Conservation (phyloP, 2,329 filamentous ascomycete species). For the Phaeosphaeriaceae sp. region DNA sequence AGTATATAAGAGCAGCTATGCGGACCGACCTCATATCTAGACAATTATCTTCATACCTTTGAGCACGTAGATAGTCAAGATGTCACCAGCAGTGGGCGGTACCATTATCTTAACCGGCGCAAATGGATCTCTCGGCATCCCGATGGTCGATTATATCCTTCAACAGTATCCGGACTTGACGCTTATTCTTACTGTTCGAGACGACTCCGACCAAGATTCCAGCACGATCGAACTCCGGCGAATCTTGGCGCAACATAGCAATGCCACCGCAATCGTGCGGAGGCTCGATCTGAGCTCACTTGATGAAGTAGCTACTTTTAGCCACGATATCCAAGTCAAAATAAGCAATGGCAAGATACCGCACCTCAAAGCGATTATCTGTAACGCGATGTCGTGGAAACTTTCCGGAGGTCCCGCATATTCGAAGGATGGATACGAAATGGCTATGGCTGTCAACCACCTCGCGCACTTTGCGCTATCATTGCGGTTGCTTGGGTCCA, state of each 20-base stretch:
- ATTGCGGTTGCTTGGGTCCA: constrained; percentile 17
- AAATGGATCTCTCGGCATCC: constrained; percentile 32
- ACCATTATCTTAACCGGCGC: constrained; percentile 21
- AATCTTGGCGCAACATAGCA: constrained; percentile 15
- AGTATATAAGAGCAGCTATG: not conserved
- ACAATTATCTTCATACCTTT: not conserved
- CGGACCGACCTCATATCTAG: not conserved
- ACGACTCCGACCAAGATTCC: constrained; percentile 17
- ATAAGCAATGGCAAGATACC: constrained; percentile 14
- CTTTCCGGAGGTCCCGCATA: constrained; percentile 14
- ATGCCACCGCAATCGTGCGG: constrained; percentile 14
- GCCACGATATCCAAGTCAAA: constrained; percentile 9
- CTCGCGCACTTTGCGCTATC: constrained; percentile 25
- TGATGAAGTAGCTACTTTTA: constrained; percentile 16
- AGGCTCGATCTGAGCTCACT: constrained; percentile 25
- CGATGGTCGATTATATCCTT: constrained; percentile 23
- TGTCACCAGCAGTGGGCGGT: not conserved
- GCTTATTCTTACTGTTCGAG: constrained; percentile 26
- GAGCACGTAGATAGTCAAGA: too few relatives aligned
- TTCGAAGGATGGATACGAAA: constrained; percentile 27
- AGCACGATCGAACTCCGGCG: constrained; percentile 25
- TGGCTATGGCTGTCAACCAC: constrained; percentile 23
- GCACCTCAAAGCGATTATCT: constrained; percentile 25
- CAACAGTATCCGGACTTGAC: constrained; percentile 17
- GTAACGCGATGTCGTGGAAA: constrained; percentile 32